phyloP scores from a whole-genome alignment of 768 basidiomycete species.

The Suillus placidus region DNA sequence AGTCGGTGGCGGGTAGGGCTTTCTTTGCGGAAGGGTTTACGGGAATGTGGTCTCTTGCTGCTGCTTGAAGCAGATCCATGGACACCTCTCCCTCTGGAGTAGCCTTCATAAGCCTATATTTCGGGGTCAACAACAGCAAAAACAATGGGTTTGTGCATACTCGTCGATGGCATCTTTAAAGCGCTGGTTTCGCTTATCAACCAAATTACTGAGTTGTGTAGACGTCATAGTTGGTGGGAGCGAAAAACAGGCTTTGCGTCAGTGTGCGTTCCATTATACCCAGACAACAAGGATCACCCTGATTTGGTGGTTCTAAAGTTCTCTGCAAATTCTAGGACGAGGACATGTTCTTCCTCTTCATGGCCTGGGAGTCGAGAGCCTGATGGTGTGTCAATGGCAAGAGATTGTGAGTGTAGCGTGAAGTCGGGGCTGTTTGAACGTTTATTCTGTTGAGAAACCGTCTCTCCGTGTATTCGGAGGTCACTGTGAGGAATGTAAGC shows the following conservation, averaged over 20 bases:
- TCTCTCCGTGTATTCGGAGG: slow-evolving; percentile 54
- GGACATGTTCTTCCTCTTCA: slow-evolving; percentile 49
- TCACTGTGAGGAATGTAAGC: slow-evolving; percentile 74
- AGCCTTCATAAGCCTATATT: slow-evolving; percentile 58
- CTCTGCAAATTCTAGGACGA: slow-evolving; percentile 54
- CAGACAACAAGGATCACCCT: slow-evolving; percentile 22
- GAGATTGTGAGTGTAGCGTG: slow-evolving; percentile 24
- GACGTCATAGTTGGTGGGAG: slow-evolving; percentile 49
- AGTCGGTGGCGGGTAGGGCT: neutral
- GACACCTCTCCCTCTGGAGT: slow-evolving; percentile 60
- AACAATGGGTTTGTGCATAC: slow-evolving; percentile 39
- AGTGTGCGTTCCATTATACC: slow-evolving; percentile 11
- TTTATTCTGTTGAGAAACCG: slow-evolving; percentile 22
- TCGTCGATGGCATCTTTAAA: slow-evolving; percentile 72
- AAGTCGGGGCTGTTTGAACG: slow-evolving; percentile 48
- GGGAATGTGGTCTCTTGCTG: slow-evolving; percentile 73
- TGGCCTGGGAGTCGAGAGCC: slow-evolving; percentile 30
- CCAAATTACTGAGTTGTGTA: slow-evolving; percentile 63
- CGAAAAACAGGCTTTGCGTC: slow-evolving; percentile 14
- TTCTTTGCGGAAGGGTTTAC: slow-evolving; percentile 48
- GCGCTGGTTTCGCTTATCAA: slow-evolving; percentile 67
- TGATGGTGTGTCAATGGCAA: slow-evolving; percentile 7
- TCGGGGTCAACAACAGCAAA: neutral
- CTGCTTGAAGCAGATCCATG: slow-evolving; percentile 60
- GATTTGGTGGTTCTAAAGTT: slow-evolving; percentile 38